Evolutionary conservation across 805 yeast species (phyloP), one percentile per base, ranked within the genome.

Genomic region (Metschnikowia aberdeeniae): DNA sequence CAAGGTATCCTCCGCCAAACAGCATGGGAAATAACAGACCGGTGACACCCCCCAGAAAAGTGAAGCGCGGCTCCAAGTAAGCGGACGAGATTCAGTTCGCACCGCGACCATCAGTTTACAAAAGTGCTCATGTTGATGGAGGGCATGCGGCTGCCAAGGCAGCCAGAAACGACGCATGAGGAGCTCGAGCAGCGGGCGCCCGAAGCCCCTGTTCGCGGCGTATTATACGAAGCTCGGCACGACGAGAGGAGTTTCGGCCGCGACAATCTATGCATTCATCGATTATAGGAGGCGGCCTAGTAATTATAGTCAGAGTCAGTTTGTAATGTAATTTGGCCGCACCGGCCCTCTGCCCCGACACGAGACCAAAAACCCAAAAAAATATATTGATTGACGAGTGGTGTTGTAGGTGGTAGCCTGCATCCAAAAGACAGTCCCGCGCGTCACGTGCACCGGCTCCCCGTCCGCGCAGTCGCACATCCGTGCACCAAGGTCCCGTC

Each of bases 31-130:
- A 68, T 49, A 61, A 65, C 56, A 73, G 82, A 58, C 78, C 80
- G 9, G 76, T 75, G 36, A 73, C 84, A 9, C 80, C 84, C 34
- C 84, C 82, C 54, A 74, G 82, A 58, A 79, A 78, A 58, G 76
- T 72, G 51, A 77, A 76, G 61, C 75, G 77, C 63, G 69, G 72
- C 44, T 58, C 72, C 31, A 77, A 76, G 61, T 75, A 67, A 40
- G 30, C 32, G 41, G 40, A 36, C 13, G 40, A 37, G 14, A 36
- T 31, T 38, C 22, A 27, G 27, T 13, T 33, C 30, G 20, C 40
- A 28, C 6, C 30, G 33, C 13, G 28, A 29, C 40, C 17, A 28
- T 29, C n/a, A n/a, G 27, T 28, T 19, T 14, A 3, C 26, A 19
- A 19, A 33, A 20, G 26, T 28, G n/a, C 34, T 24, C 20, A 26